Evolutionary conservation across 345 rosid species (phyloP), one percentile per base, ranked within the genome.

Genomic region (Rhizophora apiculata): DNA sequence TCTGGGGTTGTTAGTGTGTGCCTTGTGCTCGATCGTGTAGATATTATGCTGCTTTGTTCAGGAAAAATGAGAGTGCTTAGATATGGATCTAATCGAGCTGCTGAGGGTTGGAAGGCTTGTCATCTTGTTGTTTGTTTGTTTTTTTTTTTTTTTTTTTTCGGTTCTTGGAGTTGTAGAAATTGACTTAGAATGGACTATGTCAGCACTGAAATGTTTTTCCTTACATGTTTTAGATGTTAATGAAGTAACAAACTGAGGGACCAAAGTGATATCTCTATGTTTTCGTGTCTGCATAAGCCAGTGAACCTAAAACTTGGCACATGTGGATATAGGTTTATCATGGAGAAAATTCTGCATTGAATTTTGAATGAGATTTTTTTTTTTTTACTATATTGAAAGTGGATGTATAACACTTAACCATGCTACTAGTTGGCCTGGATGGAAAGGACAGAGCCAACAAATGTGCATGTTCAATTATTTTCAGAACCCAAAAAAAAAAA

Each of bases 11-110:
- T 39, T 69, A 55, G 26, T 49, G 52, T 60, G 29, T 68, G 67
- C 74, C 70, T 37, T 62, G 69, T 60, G 65, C 49, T 72, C 69
- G 29, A 69, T 75, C 37, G 67, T 66, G 67, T 36, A 64, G 66
- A 37, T 74, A 3, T 65, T 67, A 24, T 74, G 57, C 60, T 64
- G 49, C 30, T 13, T 52, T 63, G 46, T 59, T 22, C 43, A 26
- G 52, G 31, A 65, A 72, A 75, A 49, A 43, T 51, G 56, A 55
- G 63, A 54, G 67, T 36, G n/a, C 51, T 53, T 43, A 67, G 37
- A 21, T 36, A 46, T 70, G 76, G 79, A 72, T 81, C 81, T 72
- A 76, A 34, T 73, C 9, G 56, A 71, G 53, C 59, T 36, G 43
- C 29, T 60, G 43, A 69, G 39, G 68, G 52, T 62, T 10, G 9